These are phyloP conservation scores for Hymenoscyphus fraxineus DNA, from an alignment of 2,329 filamentous ascomycete species.

Conservation along the genomic window DNA sequence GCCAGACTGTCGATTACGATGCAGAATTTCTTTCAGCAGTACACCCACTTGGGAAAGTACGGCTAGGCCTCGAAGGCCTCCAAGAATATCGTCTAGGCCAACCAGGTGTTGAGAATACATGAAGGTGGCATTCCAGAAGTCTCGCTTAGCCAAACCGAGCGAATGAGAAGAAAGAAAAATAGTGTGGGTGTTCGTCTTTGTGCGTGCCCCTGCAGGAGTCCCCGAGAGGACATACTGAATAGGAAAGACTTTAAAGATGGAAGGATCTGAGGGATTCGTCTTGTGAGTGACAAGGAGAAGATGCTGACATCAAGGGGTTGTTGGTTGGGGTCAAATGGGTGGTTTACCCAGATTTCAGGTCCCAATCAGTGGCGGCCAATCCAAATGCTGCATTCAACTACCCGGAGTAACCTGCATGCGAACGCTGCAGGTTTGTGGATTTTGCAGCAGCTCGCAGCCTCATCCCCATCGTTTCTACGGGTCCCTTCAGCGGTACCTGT, in stretches of 20 bases:
- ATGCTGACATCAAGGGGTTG: constrained; percentile 1
- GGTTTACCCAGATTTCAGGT: background rate
- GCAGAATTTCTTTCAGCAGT: background rate
- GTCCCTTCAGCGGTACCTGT: background rate
- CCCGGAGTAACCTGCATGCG: background rate
- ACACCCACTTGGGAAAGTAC: background rate
- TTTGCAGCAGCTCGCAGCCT: background rate
- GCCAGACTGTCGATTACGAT: too few relatives aligned
- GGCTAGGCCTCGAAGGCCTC: background rate
- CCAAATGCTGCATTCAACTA: background rate
- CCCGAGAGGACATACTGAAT: background rate
- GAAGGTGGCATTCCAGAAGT: background rate
- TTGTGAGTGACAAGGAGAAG: background rate
- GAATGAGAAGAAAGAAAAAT: background rate
- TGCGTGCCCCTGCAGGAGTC: background rate
- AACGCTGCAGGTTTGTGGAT: background rate
- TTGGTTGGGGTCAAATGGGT: background rate
- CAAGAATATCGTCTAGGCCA: background rate
- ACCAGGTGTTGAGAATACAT: background rate
- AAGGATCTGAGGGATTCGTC: constrained; percentile 1
- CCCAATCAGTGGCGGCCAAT: background rate
- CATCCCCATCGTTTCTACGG: background rate
- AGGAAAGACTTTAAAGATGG: background rate
- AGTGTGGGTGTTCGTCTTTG: background rate
- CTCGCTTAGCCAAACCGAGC: background rate